Percentiles rank a stretch among this genome's conserved stretches.
Conservation (phyloP, 2,329 filamentous ascomycete species). For the Gaeumannomyces sp. region DNA sequence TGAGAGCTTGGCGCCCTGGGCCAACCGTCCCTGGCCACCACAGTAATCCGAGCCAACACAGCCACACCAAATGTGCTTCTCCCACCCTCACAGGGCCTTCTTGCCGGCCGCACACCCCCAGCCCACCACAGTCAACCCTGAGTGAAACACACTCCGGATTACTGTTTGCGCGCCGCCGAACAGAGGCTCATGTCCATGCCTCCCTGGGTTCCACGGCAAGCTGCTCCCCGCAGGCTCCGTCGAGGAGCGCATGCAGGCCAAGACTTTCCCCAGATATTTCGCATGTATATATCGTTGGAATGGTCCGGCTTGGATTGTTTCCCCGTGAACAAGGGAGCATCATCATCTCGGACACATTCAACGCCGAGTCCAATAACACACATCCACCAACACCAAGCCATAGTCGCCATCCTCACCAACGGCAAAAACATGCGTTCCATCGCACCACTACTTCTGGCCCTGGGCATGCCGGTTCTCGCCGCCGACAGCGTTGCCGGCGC, state of each 20-base stretch:
- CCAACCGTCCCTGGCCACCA: not conserved
- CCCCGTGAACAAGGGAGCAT: not conserved
- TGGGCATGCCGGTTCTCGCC: conserved; percentile 1
- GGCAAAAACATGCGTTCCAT: not conserved
- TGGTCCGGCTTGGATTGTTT: not conserved
- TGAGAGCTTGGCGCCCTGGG: no score
- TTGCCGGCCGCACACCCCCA: not conserved
- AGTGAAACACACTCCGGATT: not conserved
- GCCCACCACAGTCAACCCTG: not conserved
- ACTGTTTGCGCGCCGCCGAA: not conserved
- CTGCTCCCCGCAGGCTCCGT: not conserved
- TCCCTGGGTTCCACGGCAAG: no score
- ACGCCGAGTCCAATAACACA: not conserved
- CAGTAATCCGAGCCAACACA: not conserved
- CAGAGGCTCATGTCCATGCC: not conserved
- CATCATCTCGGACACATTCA: not conserved
- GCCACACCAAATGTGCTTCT: not conserved
- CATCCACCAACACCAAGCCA: not conserved
- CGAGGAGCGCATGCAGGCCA: not conserved
- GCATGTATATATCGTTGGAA: not conserved
- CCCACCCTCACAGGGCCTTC: no score
- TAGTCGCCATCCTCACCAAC: not conserved
- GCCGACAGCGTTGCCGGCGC: no score
- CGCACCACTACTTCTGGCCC: not conserved
- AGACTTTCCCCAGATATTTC: not conserved